Percentiles rank a stretch among this genome's conserved stretches.
phyloP scores from a whole-genome alignment of 352 stramenopile species.

The Phytopythium mirpurense region DNA sequence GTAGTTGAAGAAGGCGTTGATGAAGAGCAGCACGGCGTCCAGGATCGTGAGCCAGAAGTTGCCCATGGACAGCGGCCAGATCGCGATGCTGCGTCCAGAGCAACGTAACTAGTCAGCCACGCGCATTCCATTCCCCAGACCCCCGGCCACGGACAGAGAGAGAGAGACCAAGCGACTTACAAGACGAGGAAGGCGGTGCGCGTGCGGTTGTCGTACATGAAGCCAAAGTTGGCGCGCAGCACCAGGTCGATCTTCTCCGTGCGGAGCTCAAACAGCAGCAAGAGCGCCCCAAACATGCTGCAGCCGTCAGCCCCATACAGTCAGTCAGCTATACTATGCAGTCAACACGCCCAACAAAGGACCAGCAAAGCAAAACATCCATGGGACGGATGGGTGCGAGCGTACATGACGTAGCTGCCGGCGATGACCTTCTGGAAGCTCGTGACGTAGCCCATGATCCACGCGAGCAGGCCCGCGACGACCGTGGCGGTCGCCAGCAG shows the following conservation, averaged over 20 bases:
- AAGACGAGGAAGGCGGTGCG: conserved; percentile 63
- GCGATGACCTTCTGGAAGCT: conserved; percentile 81
- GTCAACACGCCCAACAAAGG: too few species aligned
- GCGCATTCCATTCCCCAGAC: too few species aligned
- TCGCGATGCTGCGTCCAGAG: conserved; percentile 55
- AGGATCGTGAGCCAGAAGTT: conserved; percentile 89
- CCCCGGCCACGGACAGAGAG: too few species aligned
- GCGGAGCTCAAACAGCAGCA: conserved; percentile 81
- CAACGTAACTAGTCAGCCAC: too few species aligned
- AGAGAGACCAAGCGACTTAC: too few species aligned
- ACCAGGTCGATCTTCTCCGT: conserved; percentile 77
- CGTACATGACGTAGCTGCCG: conserved; percentile 87
- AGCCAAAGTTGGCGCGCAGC: conserved; percentile 83
- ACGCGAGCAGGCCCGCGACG: conserved; percentile 60
- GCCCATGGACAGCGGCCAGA: conserved; percentile 87
- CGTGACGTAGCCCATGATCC: conserved; percentile 73
- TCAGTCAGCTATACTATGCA: too few species aligned
- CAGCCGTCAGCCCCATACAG: too few species aligned
- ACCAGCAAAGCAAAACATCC: too few species aligned
- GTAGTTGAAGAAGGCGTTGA: conserved; percentile 91
- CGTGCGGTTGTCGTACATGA: conserved; percentile 89
- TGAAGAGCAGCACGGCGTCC: conserved; percentile 81
- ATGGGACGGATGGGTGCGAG: too few species aligned
- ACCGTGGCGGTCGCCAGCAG: conserved; percentile 72
- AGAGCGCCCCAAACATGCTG: conserved; percentile 74